Evolutionary conservation across 305 asterid species (phyloP).

Genomic region (Striga hermonthica): DNA sequence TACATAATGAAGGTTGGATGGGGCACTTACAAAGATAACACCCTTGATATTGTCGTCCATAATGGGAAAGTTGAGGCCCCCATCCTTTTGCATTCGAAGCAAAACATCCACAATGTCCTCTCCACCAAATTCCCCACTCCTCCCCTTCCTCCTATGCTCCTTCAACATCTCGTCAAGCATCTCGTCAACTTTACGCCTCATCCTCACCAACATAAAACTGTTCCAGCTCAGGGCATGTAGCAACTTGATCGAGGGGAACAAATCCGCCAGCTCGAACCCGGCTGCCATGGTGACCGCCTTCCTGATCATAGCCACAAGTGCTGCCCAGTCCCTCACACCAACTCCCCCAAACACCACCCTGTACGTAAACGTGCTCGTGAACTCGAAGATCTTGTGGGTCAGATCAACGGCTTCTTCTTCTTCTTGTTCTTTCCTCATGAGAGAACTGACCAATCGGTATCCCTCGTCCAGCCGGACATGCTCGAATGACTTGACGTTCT

Average conservation of each 20-base stretch:
- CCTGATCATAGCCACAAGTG: background rate
- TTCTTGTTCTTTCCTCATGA: no score
- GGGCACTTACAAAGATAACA: background rate
- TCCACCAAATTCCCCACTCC: background rate
- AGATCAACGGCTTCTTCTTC: background rate
- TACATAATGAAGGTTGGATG: no score
- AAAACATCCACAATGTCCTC: background rate
- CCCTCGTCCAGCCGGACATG: background rate
- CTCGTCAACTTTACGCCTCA: background rate
- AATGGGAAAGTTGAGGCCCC: background rate
- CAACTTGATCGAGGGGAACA: background rate
- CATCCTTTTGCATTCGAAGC: background rate
- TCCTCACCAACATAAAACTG: background rate
- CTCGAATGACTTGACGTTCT: background rate
- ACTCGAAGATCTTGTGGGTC: background rate
- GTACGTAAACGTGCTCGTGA: background rate
- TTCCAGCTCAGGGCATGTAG: background rate
- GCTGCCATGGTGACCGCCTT: background rate
- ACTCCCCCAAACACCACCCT: background rate
- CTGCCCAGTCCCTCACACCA: background rate
- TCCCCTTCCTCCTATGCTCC: background rate
- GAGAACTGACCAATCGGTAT: no score
- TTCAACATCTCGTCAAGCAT: background rate
- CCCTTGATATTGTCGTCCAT: background rate
- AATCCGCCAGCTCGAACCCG: background rate